Conservation (phyloP, 2,329 filamentous ascomycete genomes). For the Graphilbum fragrans region DNA sequence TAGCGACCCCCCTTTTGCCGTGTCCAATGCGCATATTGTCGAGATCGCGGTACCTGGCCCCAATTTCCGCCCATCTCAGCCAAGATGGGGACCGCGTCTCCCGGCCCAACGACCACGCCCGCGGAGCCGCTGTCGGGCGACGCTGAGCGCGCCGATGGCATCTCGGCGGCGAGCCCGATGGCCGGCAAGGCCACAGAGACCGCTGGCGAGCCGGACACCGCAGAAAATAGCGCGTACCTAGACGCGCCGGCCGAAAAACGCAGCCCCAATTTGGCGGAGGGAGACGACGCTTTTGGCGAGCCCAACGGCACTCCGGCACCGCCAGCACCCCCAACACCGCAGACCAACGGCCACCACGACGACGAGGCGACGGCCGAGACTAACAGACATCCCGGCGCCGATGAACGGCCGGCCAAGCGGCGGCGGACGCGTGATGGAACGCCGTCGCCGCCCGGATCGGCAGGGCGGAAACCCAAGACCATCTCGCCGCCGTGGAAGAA, state of each 20-base stretch:
- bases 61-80: constrained; percentile 29
- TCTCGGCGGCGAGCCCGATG: not conserved
- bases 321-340: no score
- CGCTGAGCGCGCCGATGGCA: not conserved
- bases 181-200: not conserved
- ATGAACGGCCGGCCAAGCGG: constrained; percentile 50
- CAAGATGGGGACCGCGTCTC: constrained; percentile 51
- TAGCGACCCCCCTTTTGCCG: constrained; percentile 42
- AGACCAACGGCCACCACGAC: no score
- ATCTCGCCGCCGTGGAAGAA: constrained; percentile 91
- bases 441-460: constrained; percentile 15
- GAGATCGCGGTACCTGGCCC: constrained; percentile 38
- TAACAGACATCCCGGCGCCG: constrained; percentile 13
- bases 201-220: no score
- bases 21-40: constrained; percentile 45
- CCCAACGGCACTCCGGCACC: no score
- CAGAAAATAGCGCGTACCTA: no score
- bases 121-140: constrained; percentile 17
- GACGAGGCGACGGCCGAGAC: not conserved
- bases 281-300: no score
- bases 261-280: no score
- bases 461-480: constrained; percentile 32
- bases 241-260: no score
- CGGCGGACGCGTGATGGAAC: constrained; percentile 43
- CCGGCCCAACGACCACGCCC: constrained; percentile 26